Conservation (phyloP, 164 flowering plant genomes). For the Protea cynaroides region DNA sequence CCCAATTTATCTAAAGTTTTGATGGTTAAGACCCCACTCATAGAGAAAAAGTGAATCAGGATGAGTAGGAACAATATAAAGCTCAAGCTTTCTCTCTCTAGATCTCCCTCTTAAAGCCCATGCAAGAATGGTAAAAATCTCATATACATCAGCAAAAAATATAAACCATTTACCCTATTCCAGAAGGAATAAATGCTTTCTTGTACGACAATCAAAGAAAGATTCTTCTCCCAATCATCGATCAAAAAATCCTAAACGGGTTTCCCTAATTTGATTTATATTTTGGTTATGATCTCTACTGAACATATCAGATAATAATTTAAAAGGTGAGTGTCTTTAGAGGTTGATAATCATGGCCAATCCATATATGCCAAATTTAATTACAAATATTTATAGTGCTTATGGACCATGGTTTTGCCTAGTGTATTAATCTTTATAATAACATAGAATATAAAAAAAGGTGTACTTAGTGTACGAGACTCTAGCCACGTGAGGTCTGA, state of each 20-base stretch:
- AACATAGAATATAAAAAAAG: no score
- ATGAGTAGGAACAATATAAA: conserved; percentile 29
- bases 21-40: conserved; percentile 13
- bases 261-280: background rate
- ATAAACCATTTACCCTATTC: conserved; percentile 12
- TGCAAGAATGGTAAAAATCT: conserved; percentile 13
- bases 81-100: conserved; percentile 18
- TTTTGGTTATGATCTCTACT: no score
- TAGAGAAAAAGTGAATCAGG: conserved; percentile 9
- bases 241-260: conserved; percentile 9
- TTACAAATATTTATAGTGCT: no score
- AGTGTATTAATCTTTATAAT: no score
- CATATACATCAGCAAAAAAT: conserved; percentile 1
- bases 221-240: conserved; percentile 29
- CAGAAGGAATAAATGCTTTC: conserved; percentile 52
- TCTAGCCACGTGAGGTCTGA: no score
- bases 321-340: no score
- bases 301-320: no score
- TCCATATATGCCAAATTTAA: no score
- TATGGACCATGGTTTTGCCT: no score
- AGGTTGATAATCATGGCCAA: no score
- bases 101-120: background rate
- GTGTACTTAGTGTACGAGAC: no score
- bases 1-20: conserved; percentile 11
- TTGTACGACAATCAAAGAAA: conserved; percentile 47